Percentiles rank a stretch among this genome's conserved stretches.
Evolutionary conservation across 2,329 filamentous ascomycete genomes (phyloP).

Genomic region (Acrocalymma vagum): DNA sequence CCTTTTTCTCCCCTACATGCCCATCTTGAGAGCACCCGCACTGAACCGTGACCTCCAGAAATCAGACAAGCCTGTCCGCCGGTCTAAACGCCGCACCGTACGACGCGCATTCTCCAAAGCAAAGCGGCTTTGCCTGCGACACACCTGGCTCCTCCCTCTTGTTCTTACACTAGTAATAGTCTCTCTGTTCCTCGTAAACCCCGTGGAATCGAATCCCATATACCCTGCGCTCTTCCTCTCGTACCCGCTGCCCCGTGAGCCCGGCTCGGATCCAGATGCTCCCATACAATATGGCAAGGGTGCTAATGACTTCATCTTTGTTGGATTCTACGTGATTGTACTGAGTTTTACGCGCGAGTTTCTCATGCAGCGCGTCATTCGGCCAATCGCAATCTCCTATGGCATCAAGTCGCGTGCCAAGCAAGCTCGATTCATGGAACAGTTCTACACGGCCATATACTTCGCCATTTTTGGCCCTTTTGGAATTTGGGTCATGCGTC

Average conservation of each 20-base stretch:
- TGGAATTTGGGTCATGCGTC: constrained; percentile 89
- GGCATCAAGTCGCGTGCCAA: constrained; percentile 79
- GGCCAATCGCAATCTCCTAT: constrained; percentile 74
- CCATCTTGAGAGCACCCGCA: not conserved
- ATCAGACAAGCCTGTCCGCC: constrained; percentile 38
- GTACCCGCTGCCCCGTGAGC: constrained; percentile 72
- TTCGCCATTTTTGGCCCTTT: constrained; percentile 83
- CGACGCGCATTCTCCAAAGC: constrained; percentile 54
- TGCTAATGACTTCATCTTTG: constrained; percentile 84
- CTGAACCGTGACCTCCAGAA: constrained; percentile 20
- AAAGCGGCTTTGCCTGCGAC: constrained; percentile 56
- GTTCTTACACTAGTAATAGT: constrained; percentile 71
- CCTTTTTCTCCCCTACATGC: not conserved
- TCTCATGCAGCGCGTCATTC: constrained; percentile 89
- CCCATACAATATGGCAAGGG: constrained; percentile 84
- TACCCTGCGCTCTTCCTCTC: constrained; percentile 88
- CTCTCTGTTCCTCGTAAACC: constrained; percentile 76
- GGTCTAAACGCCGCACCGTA: constrained; percentile 57
- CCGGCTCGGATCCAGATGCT: constrained; percentile 49
- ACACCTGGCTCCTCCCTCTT: constrained; percentile 74
- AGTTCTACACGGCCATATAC: constrained; percentile 93
- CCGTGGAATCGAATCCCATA: constrained; percentile 79
- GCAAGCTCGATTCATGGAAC: constrained; percentile 93
- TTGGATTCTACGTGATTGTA: constrained; percentile 87
- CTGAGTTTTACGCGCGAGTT: constrained; percentile 95